Percentiles rank a stretch among this genome's conserved stretches.
phyloP scores from a whole-genome alignment of 331 rosid species.

The Quercus phellos region DNA sequence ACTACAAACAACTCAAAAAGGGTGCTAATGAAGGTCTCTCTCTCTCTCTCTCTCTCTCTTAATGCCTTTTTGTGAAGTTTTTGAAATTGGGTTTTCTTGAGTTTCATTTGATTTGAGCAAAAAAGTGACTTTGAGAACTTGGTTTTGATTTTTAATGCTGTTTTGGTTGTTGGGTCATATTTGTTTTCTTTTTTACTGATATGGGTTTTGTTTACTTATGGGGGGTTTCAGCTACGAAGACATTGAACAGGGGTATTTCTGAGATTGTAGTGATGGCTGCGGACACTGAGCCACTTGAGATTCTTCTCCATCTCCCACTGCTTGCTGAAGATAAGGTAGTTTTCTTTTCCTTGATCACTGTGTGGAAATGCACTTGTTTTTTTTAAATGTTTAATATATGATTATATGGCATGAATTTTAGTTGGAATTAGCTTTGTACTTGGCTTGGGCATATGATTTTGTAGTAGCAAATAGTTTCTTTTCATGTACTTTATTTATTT shows the following conservation, averaged over 20 bases:
- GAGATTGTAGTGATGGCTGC: constrained; percentile 88
- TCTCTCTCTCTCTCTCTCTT: too few species aligned
- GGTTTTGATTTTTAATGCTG: background rate
- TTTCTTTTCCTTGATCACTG: background rate
- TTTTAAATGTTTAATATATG: background rate
- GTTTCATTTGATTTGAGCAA: background rate
- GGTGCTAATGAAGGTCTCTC: constrained; percentile 87
- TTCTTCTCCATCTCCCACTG: constrained; percentile 81
- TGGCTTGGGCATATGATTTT: background rate
- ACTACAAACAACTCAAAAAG: constrained; percentile 92
- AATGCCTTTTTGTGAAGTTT: background rate
- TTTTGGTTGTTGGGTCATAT: background rate
- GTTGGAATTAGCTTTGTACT: background rate
- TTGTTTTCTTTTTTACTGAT: background rate
- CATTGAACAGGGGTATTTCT: constrained; percentile 74
- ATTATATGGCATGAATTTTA: background rate
- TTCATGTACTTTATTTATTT: too few species aligned
- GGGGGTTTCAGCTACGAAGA: constrained; percentile 67
- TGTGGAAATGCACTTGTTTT: background rate
- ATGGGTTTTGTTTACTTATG: background rate
- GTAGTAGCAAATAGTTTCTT: background rate
- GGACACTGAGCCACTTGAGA: constrained; percentile 83
- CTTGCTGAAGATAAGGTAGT: constrained; percentile 84
- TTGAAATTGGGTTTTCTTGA: background rate
- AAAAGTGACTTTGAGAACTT: background rate